Evolutionary conservation across 2,329 filamentous ascomycete genomes (phyloP).

Genomic region (Phyllosticta citriasiana): DNA sequence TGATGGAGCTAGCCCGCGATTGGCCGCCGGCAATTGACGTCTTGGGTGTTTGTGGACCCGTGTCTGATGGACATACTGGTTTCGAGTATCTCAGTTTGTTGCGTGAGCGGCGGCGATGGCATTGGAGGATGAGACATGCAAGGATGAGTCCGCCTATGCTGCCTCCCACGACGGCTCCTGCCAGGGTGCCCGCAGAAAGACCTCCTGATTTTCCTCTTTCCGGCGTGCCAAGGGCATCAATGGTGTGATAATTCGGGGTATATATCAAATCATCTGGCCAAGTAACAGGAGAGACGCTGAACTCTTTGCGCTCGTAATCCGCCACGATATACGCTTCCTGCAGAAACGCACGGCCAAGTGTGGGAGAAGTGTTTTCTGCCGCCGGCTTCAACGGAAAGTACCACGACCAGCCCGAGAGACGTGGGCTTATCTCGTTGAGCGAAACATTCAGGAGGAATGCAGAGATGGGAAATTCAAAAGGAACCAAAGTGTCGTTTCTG

Average conservation of each 20-base stretch:
- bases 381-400: constrained; percentile 27
- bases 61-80: neutral
- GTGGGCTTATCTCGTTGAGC: constrained; percentile 10
- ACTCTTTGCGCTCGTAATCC: constrained; percentile 22
- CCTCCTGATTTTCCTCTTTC: neutral
- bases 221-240: neutral
- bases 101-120: neutral
- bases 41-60: neutral
- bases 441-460: constrained; percentile 20
- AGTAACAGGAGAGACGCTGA: constrained; percentile 23
- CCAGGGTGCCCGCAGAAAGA: constrained; percentile 22
- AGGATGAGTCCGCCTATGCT: constrained; percentile 14
- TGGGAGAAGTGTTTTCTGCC: constrained; percentile 20
- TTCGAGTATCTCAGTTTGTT: neutral
- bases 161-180: constrained; percentile 22
- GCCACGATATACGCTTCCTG: constrained; percentile 28
- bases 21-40: neutral
- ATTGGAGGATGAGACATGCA: constrained; percentile 21
- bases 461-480: neutral
- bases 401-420: neutral
- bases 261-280: neutral
- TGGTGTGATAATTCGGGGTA: neutral
- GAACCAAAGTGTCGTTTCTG: neutral
- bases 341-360: constrained; percentile 24
- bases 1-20: neutral